Conservation (phyloP, 768 basidiomycete genomes). For the Rhodotorula taiwanensis region DNA sequence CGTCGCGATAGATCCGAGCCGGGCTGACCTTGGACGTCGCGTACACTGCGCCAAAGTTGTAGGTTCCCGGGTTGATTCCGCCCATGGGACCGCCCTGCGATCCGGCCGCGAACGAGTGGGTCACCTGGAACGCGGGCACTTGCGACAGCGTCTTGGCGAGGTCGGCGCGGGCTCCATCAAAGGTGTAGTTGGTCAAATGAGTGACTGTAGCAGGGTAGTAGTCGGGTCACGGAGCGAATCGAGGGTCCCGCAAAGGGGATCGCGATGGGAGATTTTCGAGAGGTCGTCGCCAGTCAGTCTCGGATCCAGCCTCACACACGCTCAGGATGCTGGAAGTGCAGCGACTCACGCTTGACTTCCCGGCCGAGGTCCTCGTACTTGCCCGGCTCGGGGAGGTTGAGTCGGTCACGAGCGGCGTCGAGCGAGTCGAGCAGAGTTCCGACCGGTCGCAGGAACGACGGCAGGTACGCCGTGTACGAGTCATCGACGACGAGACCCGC, state of each 20-base stretch:
- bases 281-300: no score
- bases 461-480: slow-evolving; percentile 14
- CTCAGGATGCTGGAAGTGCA: no score
- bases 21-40: slow-evolving; percentile 66
- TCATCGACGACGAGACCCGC: slow-evolving; percentile 3
- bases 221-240: background rate
- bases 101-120: slow-evolving; percentile 87
- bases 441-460: slow-evolving; percentile 52
- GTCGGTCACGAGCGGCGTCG: slow-evolving; percentile 68
- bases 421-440: slow-evolving; percentile 64
- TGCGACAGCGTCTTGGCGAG: slow-evolving; percentile 84
- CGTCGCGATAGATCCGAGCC: background rate
- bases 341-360: slow-evolving; percentile 73
- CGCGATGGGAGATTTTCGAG: no score
- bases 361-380: slow-evolving; percentile 85
- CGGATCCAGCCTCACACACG: no score
- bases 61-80: slow-evolving; percentile 57
- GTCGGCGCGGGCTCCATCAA: slow-evolving; percentile 96
- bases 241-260: background rate
- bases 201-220: slow-evolving; percentile 55
- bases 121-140: slow-evolving; percentile 95
- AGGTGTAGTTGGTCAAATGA: slow-evolving; percentile 86
- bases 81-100: slow-evolving; percentile 53
- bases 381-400: slow-evolving; percentile 84
- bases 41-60: slow-evolving; percentile 91